These are phyloP conservation scores for Clathrospora elynae DNA, from an alignment of 2,329 filamentous ascomycete species.

Conservation along the genomic window DNA sequence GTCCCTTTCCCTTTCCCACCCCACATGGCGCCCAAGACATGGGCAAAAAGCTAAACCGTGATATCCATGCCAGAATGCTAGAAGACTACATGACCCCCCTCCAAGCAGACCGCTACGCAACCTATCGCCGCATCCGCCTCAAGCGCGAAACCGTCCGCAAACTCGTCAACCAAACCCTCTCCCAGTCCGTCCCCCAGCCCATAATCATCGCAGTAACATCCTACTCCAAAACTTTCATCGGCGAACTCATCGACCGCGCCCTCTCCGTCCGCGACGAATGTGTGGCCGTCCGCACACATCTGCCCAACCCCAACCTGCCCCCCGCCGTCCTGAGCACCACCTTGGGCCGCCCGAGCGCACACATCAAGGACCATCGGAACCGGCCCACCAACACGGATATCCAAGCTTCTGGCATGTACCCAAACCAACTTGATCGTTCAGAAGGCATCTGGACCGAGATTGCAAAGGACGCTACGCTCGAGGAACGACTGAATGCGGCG, in stretches of 20 bases:
- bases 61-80: constrained; percentile 57
- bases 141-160: constrained; percentile 71
- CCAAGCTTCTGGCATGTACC: constrained; percentile 30
- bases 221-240: constrained; percentile 77
- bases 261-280: constrained; percentile 74
- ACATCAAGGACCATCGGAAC: constrained; percentile 35
- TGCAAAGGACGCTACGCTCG: constrained; percentile 25
- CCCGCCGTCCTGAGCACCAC: constrained; percentile 33
- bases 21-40: too few relatives aligned
- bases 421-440: constrained; percentile 28
- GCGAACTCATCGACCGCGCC: constrained; percentile 74
- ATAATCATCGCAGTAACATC: constrained; percentile 77
- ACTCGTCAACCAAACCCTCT: constrained; percentile 80
- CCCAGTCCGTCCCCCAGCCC: constrained; percentile 74
- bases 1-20: neutral
- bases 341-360: constrained; percentile 37
- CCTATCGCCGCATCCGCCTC: constrained; percentile 71
- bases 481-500: constrained; percentile 37
- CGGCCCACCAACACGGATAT: constrained; percentile 39
- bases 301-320: constrained; percentile 39
- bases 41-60: too few relatives aligned
- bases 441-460: constrained; percentile 40
- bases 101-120: constrained; percentile 72
- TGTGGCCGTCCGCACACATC: constrained; percentile 56
- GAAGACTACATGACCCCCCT: constrained; percentile 68